Conservation (phyloP, 1,284 basidiomycete genomes). For the Microbotryum saponariae region DNA sequence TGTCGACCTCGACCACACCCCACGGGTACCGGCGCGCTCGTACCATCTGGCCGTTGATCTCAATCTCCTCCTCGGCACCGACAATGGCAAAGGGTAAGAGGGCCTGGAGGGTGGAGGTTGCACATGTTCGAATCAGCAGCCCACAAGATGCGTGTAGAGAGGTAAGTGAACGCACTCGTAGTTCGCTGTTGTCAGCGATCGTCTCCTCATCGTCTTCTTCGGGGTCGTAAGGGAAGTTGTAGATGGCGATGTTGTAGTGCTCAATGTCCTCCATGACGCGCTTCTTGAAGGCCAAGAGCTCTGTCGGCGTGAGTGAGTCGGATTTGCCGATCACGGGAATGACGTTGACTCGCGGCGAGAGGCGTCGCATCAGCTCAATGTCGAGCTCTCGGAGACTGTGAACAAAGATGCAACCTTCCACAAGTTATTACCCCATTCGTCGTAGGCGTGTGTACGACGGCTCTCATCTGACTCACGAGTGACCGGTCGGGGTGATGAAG, state of each 20-base stretch:
- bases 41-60: conserved; percentile 81
- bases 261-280: conserved; percentile 99
- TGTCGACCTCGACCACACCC: conserved; percentile 98
- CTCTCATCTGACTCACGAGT: conserved; percentile 49
- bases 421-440: too few relatives aligned
- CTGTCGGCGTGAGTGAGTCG: conserved; percentile 84
- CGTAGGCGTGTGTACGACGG: too few relatives aligned
- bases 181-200: conserved; percentile 92
- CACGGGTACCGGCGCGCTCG: conserved; percentile 94
- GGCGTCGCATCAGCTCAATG: conserved; percentile 94
- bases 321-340: conserved; percentile 98
- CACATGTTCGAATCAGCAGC: background rate
- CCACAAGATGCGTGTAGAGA: background rate
- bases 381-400: conserved; percentile 90
- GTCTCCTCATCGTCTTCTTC: conserved; percentile 99
- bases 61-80: conserved; percentile 93
- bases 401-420: background rate
- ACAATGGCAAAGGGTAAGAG: conserved; percentile 95
- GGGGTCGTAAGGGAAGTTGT: conserved; percentile 99
- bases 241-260: conserved; percentile 95
- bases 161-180: conserved; percentile 53
- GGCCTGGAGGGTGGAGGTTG: conserved; percentile 46
- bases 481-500: conserved; percentile 92
- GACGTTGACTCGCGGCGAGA: conserved; percentile 95
- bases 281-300: conserved; percentile 92